These are phyloP conservation scores for Vitis amurensis DNA, from an alignment of 164 flowering plant genomes.

Conservation along the genomic window DNA sequence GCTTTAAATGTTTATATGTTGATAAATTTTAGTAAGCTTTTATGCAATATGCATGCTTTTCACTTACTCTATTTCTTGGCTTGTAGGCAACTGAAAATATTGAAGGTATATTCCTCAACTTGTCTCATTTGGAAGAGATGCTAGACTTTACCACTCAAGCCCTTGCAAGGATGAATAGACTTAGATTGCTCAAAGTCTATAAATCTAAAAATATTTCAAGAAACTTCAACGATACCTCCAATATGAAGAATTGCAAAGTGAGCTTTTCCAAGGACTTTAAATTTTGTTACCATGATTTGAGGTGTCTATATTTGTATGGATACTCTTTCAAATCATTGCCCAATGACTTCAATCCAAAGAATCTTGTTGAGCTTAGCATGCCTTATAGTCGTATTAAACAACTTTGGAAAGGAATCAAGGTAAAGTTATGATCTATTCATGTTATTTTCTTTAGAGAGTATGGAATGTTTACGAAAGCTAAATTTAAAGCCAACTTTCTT, in stretches of 20 bases:
- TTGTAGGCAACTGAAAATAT: constrained; percentile 8
- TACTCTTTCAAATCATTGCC: constrained; percentile 4
- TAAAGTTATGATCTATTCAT: background rate
- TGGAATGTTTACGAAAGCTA: too few relatives aligned
- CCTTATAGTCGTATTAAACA: constrained; percentile 8
- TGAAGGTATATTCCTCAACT: constrained; percentile 4
- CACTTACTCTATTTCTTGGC: background rate
- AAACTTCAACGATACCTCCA: background rate
- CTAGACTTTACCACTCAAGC: background rate
- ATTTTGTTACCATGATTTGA: background rate
- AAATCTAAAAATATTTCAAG: too few relatives aligned
- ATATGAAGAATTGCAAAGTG: background rate
- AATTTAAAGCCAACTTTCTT: background rate
- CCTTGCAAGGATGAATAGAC: background rate
- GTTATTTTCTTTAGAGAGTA: background rate
- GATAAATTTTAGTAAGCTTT: too few relatives aligned
- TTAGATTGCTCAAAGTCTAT: constrained; percentile 6
- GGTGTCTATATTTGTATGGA: constrained; percentile 1
- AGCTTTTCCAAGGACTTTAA: background rate
- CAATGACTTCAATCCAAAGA: background rate
- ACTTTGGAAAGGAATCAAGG: constrained; percentile 8
- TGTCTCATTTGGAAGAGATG: background rate
- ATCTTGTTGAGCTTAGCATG: constrained; percentile 19
- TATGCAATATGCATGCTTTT: too few relatives aligned
- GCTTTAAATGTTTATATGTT: too few relatives aligned